These are phyloP conservation scores for Cyclostephanos tholiformis DNA, from an alignment of 108 stramenopile genomes.

Conservation along the genomic window DNA sequence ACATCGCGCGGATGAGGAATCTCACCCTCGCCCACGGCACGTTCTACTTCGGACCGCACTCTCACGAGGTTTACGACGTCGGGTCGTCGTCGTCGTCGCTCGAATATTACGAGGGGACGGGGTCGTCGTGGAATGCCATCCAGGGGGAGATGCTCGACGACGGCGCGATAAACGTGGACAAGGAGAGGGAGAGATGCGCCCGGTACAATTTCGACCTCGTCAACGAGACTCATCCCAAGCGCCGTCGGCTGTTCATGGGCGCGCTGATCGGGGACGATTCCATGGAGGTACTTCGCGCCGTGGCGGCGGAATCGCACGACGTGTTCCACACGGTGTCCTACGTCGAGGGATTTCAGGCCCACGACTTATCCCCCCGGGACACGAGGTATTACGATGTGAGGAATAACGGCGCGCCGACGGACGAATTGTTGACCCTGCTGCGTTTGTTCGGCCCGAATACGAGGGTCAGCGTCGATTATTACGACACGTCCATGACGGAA, in stretches of 20 bases:
- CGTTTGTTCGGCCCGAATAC: slow-evolving; percentile 22
- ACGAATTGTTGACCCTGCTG: not conserved
- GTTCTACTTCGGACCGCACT: not conserved
- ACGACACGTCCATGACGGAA: slow-evolving; percentile 5
- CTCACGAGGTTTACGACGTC: not conserved
- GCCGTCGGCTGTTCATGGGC: slow-evolving; percentile 37
- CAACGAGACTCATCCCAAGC: not conserved
- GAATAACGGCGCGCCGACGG: not conserved
- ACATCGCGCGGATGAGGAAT: not conserved
- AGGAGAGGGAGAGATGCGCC: not conserved
- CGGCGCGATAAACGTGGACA: not conserved
- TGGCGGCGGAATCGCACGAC: slow-evolving; percentile 48
- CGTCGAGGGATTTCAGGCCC: slow-evolving; percentile 54
- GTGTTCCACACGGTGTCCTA: slow-evolving; percentile 44
- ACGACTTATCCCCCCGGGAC: slow-evolving; percentile 16
- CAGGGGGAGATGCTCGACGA: not conserved
- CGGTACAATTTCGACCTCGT: too few relatives aligned
- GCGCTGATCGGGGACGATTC: slow-evolving; percentile 51
- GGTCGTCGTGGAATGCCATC: too few relatives aligned
- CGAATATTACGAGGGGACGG: too few relatives aligned
- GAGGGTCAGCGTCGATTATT: too few relatives aligned
- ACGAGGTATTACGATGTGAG: slow-evolving; percentile 17
- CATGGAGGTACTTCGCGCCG: slow-evolving; percentile 39
- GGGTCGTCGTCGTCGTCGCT: not conserved
- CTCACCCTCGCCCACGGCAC: not conserved